Conservation (phyloP, 352 stramenopile genomes). For the Globisporangium nodosum region DNA sequence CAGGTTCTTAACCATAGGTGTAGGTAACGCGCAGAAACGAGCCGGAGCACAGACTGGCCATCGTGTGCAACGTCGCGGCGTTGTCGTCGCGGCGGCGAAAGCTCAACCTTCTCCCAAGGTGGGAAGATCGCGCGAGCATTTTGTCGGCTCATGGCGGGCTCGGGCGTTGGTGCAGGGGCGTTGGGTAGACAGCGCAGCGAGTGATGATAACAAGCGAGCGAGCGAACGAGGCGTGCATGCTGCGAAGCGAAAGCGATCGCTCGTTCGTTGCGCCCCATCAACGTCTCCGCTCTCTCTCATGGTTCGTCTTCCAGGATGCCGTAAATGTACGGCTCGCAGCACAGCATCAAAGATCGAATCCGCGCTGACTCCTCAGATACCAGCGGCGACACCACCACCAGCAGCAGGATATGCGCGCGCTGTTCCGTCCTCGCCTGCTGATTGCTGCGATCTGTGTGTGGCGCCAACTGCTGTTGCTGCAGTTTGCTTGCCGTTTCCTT, state of each 20-base stretch:
- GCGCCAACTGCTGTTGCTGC: too few species aligned
- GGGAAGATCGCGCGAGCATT: too few species aligned
- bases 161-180: too few species aligned
- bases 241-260: too few species aligned
- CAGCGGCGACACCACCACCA: neutral
- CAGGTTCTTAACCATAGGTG: neutral
- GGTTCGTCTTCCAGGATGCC: neutral
- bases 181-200: too few species aligned
- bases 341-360: neutral
- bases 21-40: constrained; percentile 3
- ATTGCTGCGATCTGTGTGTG: neutral
- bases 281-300: neutral
- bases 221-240: too few species aligned
- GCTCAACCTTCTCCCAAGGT: neutral
- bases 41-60: neutral
- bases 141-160: too few species aligned
- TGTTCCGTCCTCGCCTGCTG: neutral
- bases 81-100: neutral
- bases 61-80: neutral
- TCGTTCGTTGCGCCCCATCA: neutral
- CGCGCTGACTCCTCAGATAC: neutral
- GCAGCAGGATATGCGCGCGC: neutral
- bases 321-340: neutral
- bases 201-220: too few species aligned
- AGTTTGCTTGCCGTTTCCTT: too few species aligned